Evolutionary conservation across 2,329 filamentous ascomycete species (phyloP).

Genomic region (Arthrobotrys musiformis): DNA sequence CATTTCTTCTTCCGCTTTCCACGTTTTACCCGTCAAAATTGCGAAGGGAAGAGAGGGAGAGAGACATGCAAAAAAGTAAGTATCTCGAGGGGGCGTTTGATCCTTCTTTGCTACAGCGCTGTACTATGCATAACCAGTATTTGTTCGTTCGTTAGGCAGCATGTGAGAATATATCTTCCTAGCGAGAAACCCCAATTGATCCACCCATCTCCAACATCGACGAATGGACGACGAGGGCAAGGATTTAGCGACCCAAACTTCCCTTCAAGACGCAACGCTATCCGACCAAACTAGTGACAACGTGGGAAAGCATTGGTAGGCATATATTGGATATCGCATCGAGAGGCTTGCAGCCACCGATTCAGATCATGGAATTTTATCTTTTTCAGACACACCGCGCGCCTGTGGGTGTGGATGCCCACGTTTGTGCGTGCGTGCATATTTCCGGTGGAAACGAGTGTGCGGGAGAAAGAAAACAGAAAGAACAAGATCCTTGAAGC

Average conservation of each 20-base stretch:
- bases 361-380: constrained; percentile 37
- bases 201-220: constrained; percentile 27
- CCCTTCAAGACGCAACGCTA: constrained; percentile 23
- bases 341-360: constrained; percentile 45
- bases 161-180: constrained; percentile 53
- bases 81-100: constrained; percentile 28
- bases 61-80: not conserved
- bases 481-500: constrained; percentile 41
- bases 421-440: not conserved
- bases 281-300: constrained; percentile 47
- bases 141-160: constrained; percentile 41
- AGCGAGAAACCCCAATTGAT: constrained; percentile 49
- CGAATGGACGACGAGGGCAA: constrained; percentile 52
- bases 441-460: constrained; percentile 32
- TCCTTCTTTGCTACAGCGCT: too few species aligned
- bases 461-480: constrained; percentile 44
- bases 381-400: too few species aligned
- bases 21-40: constrained; percentile 24
- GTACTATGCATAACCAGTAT: not conserved
- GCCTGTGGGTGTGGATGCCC: too few species aligned
- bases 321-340: constrained; percentile 23
- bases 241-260: constrained; percentile 56
- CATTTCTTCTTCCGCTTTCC: constrained; percentile 28
- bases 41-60: not conserved
- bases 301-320: constrained; percentile 42